Conservation (phyloP, 331 rosid genomes). For the Malus hybrid region DNA sequence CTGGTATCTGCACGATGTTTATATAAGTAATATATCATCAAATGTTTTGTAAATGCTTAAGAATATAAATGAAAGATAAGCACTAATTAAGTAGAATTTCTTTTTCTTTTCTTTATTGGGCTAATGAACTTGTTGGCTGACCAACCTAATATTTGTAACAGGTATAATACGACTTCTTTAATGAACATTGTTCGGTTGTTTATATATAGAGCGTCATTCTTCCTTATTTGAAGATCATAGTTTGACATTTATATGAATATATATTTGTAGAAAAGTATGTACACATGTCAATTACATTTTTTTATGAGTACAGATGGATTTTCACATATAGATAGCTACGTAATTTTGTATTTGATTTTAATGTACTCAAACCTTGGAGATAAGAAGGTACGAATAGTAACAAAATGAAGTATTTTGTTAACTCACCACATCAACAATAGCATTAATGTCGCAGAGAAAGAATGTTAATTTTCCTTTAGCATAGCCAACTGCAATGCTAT, state of each 20-base stretch:
- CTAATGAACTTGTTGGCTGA: not conserved
- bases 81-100: not conserved
- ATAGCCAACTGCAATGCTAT: conserved; percentile 56
- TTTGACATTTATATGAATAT: not conserved
- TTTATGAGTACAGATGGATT: too few relatives aligned
- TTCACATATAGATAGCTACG: not conserved
- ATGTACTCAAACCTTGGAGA: not conserved
- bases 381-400: not conserved
- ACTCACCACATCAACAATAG: conserved; percentile 54
- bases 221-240: not conserved
- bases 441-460: conserved; percentile 43
- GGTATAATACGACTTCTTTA: not conserved
- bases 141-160: not conserved
- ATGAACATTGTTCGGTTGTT: not conserved
- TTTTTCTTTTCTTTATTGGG: not conserved
- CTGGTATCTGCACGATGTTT: conserved; percentile 49
- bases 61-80: not conserved
- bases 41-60: not conserved
- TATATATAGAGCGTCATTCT: not conserved
- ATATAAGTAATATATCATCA: not conserved
- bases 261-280: too few relatives aligned
- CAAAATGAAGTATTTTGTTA: not conserved
- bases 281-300: not conserved
- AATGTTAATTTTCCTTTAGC: conserved; percentile 69
- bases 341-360: not conserved